Conservation (phyloP, 768 basidiomycete species). For the Dacryopinax spathularia region DNA sequence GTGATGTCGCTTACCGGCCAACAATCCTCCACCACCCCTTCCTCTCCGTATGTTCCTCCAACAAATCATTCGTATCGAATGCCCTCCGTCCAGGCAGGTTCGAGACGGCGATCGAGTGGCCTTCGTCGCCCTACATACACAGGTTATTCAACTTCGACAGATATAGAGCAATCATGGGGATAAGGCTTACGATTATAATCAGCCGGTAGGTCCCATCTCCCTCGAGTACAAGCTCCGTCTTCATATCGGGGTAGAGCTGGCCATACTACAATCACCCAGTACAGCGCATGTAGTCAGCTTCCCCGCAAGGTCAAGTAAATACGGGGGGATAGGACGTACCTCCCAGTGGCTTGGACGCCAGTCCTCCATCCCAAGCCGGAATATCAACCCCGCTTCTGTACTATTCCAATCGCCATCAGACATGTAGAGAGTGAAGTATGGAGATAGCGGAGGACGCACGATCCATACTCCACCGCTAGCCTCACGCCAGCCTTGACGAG, state of each 20-base stretch:
- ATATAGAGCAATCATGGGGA: not conserved
- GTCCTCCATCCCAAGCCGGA: not conserved
- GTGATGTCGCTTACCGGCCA: no score
- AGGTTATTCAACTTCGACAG: not conserved
- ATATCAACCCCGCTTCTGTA: not conserved
- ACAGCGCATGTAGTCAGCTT: no score
- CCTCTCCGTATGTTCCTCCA: no score
- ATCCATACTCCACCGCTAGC: constrained; percentile 9
- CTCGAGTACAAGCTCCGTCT: not conserved
- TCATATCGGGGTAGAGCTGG: not conserved
- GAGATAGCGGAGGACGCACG: not conserved
- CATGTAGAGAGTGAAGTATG: no score
- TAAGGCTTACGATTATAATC: not conserved
- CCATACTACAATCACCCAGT: not conserved
- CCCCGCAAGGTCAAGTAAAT: not conserved
- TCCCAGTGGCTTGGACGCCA: not conserved
- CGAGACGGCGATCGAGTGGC: not conserved
- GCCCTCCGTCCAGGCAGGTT: constrained; percentile 9
- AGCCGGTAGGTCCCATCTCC: not conserved
- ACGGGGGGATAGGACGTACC: not conserved
- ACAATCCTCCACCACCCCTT: no score
- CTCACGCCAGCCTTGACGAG: constrained; percentile 16
- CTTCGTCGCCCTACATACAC: not conserved
- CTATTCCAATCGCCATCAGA: not conserved
- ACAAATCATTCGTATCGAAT: no score